Base-by-base conservation (phyloP, 495 filamentous ascomycete genomes). In the Talaromyces trachyspermus region DNA sequence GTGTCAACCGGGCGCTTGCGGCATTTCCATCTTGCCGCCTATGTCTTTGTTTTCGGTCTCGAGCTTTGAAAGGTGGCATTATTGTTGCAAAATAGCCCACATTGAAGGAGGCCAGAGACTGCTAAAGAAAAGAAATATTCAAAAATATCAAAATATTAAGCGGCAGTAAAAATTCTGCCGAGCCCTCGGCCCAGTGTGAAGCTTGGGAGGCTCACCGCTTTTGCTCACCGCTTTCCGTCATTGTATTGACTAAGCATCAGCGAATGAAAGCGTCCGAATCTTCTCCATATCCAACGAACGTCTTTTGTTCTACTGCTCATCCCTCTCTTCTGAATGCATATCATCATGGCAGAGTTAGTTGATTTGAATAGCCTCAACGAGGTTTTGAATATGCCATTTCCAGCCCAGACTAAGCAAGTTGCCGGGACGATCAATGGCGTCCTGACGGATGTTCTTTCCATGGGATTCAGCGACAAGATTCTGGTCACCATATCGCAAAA, bases 401-500 rank as follows among this genome's bases (percentile, higher is more conserved):
- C 92, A n/a, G 87, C 86, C 20, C 55, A 66, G 4, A 85, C 82
- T 1, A 89, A 84, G 55, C 76, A 78, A 48, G 75, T 76, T 15
- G 72, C 78, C 9, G 81, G 84, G 17, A 51, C 69, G 23, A 74
- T 95, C 29, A 70, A 81, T 52, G 83, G 80, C 8, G 64, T 83
- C 32, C 63, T 72, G 12, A 98, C 92, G 3, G 80, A 88, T 54
- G 80, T 86, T 37, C 80, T 77, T 41, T 72, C 69, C 5, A 65
- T 86, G 27, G 77, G 69, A 54, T 96, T 97, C 69, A 80, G 84
- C 9, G 92, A 98, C 72, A 95, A 88, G 63, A 94, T 98, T 60
- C 69, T 98, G 58, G 65, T 98, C 35, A 95, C 89, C 0, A 77
- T 98, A 49, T 86, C 86, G 3, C 91, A 95, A 63, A 76, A 79